Evolutionary conservation across 305 asterid genomes (phyloP), one percentile per base, ranked within the genome.

Genomic region (Salvia sclarea): DNA sequence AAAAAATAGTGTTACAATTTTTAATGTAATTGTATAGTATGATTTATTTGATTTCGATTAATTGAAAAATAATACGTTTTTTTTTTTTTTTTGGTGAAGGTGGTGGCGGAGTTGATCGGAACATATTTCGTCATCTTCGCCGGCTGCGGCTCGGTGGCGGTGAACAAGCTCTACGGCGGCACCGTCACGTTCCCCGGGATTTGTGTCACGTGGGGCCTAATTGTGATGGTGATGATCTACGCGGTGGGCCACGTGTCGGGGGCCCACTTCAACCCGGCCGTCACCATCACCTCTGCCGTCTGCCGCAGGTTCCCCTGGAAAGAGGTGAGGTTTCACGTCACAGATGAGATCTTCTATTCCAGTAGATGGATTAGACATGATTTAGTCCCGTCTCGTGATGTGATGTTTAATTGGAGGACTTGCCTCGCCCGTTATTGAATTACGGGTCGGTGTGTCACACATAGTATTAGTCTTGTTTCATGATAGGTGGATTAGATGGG

Each of bases 221-320:
- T 85, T 0, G 97, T 88, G 6, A 79, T 78, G 95, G 92, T 84
- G 14, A 82, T 92, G 92, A 40, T 81, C 57, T 90, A 89, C 37
- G 33, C 95, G 0, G 78, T 92, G 2, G 96, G 93, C 1, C 98
- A 92, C 17, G 80, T 92, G 2, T 92, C 97, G 7, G 98, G 96
- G 14, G 98, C 92, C 13, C 98, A 92, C 73, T 88, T 92, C 57
- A 90, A 92, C 50, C 97, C 97, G 0, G 95, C 97, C 0, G 96
- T 92, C 30, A 86, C 95, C 9, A 8, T 92, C 62, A 55, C 96
- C 21, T 81, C 66, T 59, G 89, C 90, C 66, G 11, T 82, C n/a
- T 83, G 77, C 21, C 66, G 86, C 0, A 83, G 85, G 0, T 85
- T 92, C 13, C 87, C 92, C 0, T 88, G 95, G 95, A 88, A 82